These are phyloP conservation scores for Ambrosia artemisiifolia DNA, from an alignment of 129 eudicot genomes.

Conservation along the genomic window DNA sequence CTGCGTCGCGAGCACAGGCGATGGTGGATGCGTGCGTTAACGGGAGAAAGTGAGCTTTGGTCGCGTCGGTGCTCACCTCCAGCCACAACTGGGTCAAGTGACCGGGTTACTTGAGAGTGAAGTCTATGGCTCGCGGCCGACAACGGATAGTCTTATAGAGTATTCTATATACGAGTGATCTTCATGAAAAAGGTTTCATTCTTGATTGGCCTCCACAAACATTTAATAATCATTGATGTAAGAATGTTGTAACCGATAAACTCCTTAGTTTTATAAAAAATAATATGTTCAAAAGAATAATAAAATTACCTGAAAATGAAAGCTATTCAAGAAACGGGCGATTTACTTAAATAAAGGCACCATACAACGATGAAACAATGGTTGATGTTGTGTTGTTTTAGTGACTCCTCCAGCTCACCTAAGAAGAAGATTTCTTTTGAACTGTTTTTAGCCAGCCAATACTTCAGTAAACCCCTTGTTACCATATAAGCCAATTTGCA, in stretches of 20 bases:
- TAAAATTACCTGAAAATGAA: constrained; percentile 73
- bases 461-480: constrained; percentile 70
- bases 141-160: no score
- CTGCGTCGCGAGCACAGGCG: no score
- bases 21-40: no score
- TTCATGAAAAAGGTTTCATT: no score
- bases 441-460: constrained; percentile 84
- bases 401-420: constrained; percentile 74
- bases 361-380: constrained; percentile 79
- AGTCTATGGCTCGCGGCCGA: no score
- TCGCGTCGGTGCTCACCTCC: no score
- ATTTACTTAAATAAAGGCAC: constrained; percentile 72
- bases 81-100: no score
- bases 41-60: no score
- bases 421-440: constrained; percentile 82
- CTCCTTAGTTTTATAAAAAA: background rate
- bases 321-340: constrained; percentile 67
- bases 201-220: no score
- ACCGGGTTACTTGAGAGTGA: no score
- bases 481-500: constrained; percentile 79
- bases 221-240: background rate
- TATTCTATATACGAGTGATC: no score
- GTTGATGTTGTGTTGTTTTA: constrained; percentile 72
- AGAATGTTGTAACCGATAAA: background rate
- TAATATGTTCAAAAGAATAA: constrained; percentile 2